These are phyloP conservation scores for Sporobolomyces pararoseus DNA, from an alignment of 768 basidiomycete genomes.

Conservation along the genomic window DNA sequence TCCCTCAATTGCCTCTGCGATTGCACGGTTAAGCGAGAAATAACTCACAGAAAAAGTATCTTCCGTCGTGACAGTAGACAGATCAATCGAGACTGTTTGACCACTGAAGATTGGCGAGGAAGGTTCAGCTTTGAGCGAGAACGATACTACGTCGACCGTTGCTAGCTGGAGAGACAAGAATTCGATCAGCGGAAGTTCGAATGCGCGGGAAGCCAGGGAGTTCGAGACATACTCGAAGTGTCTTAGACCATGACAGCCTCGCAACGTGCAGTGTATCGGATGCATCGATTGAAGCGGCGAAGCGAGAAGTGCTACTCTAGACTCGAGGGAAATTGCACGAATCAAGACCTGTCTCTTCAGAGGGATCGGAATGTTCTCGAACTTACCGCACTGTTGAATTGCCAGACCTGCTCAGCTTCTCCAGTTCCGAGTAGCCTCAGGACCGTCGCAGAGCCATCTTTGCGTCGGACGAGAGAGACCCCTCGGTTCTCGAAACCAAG, in stretches of 20 bases:
- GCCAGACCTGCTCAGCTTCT: not conserved
- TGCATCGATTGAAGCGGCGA: not conserved
- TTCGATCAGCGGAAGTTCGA: too few relatives aligned
- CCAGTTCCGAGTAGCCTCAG: not conserved
- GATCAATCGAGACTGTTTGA: constrained; percentile 5
- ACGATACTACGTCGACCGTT: not conserved
- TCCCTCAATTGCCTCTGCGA: too few relatives aligned
- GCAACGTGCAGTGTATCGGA: not conserved
- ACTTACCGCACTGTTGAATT: not conserved
- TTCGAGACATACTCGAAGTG: not conserved
- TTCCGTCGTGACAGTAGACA: not conserved
- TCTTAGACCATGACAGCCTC: not conserved
- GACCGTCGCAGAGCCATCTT: not conserved
- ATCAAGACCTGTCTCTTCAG: too few relatives aligned
- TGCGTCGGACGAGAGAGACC: not conserved
- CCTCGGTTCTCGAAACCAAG: not conserved
- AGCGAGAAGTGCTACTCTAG: not conserved
- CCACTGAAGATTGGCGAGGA: not conserved
- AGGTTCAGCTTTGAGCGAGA: not conserved
- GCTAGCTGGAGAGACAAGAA: constrained; percentile 1
- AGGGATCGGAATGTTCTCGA: too few relatives aligned
- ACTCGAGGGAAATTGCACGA: too few relatives aligned
- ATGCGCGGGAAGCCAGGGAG: too few relatives aligned
- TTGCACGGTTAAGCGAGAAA: too few relatives aligned
- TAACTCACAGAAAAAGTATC: not conserved